A percentile compares a stretch with the other conserved stretches of the same genome.
These are phyloP conservation scores for Termitomyces eurrhizus DNA, from an alignment of 768 basidiomycete species.

Conservation along the genomic window DNA sequence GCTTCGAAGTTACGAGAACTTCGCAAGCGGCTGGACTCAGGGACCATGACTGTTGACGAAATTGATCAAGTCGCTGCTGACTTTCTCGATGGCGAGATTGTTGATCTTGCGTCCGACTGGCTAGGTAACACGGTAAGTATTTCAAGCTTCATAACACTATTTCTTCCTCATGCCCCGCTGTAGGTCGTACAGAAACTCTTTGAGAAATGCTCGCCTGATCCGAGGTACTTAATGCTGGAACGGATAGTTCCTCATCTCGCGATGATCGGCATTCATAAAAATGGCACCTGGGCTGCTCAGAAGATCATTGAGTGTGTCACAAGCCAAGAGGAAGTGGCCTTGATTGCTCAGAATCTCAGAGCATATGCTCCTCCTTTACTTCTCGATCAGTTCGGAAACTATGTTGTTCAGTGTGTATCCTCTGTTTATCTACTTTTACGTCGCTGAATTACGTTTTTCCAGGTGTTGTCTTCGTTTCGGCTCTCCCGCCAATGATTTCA, in stretches of 20 bases:
- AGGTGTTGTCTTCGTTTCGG: conserved; percentile 92
- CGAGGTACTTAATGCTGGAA: conserved; percentile 89
- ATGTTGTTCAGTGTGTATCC: conserved; percentile 82
- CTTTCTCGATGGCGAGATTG: conserved; percentile 91
- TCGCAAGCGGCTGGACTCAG: conserved; percentile 91
- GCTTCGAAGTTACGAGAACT: conserved; percentile 91
- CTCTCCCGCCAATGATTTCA: conserved; percentile 86
- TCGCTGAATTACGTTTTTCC: neutral
- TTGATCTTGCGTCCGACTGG: conserved; percentile 96
- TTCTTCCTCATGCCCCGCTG: conserved; percentile 4
- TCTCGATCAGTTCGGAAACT: conserved; percentile 91
- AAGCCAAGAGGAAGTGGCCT: conserved; percentile 77
- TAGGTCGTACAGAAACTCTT: conserved; percentile 97
- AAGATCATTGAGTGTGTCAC: conserved; percentile 97
- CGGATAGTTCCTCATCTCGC: conserved; percentile 91
- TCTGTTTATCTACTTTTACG: neutral
- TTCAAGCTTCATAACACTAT: neutral
- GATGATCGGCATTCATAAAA: conserved; percentile 98
- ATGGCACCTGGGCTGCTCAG: conserved; percentile 99
- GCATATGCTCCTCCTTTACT: conserved; percentile 92
- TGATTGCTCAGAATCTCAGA: conserved; percentile 83
- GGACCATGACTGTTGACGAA: conserved; percentile 77
- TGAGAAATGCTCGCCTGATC: conserved; percentile 75
- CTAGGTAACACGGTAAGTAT: conserved; percentile 86
- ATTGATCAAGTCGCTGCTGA: conserved; percentile 88